Evolutionary conservation across 805 yeast species (phyloP), one percentile per base, ranked within the genome.

Genomic region (Blastobotrys peoriensis): DNA sequence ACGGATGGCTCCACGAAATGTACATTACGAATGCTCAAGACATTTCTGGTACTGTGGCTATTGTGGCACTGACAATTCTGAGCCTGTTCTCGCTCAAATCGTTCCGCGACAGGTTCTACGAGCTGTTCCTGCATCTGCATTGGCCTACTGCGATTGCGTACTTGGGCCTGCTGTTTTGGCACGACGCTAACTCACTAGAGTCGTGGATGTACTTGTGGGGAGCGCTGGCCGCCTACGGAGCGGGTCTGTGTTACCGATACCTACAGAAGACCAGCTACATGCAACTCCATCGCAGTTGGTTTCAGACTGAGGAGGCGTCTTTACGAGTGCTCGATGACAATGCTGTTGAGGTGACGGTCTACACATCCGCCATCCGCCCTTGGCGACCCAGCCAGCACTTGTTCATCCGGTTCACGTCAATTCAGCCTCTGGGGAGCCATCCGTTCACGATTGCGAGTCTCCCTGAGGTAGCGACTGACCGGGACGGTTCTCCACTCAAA

Each of bases 371-470:
- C 2, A 45, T 49, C 17, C 15, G n/a, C 17, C 9, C 36, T 13
- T 50, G 53, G 54, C 33, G 21, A 4, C 53, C 54, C n/a, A 46
- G 53, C 13, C 54, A 51, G 45, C 54, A 51, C 41, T 36, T 49
- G 10, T 50, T 43, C 33, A 35, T 51, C 15, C 33, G 53, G 30
- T 51, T 51, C 35, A 33, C 45, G 10, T n/a, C n/a, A 4, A 35
- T 46, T 16, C 47, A 50, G 30, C 41, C 47, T 5, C 22, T 43
- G 15, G 48, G 48, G 4, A 50, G 45, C 36, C 53, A 51, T 27
- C 54, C 53, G 16, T 51, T 51, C 38, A 38, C 50, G 6, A 27
- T 51, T 3, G 44, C 47, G 6, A 36, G 40, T 13, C 17, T 28
- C 15, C 48, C 51, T 5, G 42, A 43, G 27, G 19, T 17, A 28